Base-by-base conservation (phyloP, 1,284 basidiomycete genomes). In the Leccinum ambiguum region DNA sequence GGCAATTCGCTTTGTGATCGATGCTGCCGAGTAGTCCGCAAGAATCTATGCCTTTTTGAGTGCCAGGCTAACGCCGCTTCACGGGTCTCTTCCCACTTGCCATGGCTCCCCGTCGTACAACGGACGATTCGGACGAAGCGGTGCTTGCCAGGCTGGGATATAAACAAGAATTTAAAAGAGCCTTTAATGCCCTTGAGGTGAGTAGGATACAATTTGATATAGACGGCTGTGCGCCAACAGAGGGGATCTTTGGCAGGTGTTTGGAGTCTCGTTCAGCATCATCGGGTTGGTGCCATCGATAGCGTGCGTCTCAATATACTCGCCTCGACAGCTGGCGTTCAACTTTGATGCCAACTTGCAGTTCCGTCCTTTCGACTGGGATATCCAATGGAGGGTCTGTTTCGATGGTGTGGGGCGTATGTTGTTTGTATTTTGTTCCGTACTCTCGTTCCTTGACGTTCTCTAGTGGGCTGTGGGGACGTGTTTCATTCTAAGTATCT, bases 361-460 rank as follows among this genome's bases (percentile, higher is more conserved):
- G 79, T 6, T 79, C 80, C 3, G 79, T 79, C 2, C 70, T 80
- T 16, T 70, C 80, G 59, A 82, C 77, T 70, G 76, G 79, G n/a
- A 71, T 79, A 23, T 79, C 79, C 9, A 81, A 82, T 68, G 82
- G 83, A 10, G 82, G 82, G 1, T 75, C 81, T 1, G 74, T 79
- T 6, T 75, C 79, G 21, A 81, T 84, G 80, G 79, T 83, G 30
- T 82, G 82, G 83, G 82, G 77, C 11, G 71, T 78, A 70, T 13
- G 18, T 18, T 18, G 18, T 18, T 18, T 18, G 18, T 18, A 18
- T 61, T n/a, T 60, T 7, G 10, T 59, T 61, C 30, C 26, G 6
- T 41, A 48, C 8, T 10, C 45, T 6, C 23, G 10, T 39, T 16
- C 9, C 10, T 9, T 41, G 23, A 65, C 39, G 13, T 4, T 33